These are phyloP conservation scores for Pythium rishiriense DNA, from an alignment of 352 stramenopile genomes.

Conservation along the genomic window DNA sequence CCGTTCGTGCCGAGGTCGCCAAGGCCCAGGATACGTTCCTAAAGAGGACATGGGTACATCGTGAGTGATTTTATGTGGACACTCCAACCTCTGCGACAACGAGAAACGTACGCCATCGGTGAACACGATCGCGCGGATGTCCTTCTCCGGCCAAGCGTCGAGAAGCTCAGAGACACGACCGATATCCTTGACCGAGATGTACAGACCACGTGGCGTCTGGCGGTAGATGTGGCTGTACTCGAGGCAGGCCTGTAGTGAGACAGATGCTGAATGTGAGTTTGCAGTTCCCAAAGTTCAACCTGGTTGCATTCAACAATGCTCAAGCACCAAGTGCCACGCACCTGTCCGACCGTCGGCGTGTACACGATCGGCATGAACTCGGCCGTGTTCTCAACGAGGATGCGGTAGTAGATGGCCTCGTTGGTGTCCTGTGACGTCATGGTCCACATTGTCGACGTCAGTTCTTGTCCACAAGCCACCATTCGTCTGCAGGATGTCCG, in stretches of 20 bases:
- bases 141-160: slow-evolving; percentile 95
- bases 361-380: slow-evolving; percentile 98
- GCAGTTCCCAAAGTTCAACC: neutral
- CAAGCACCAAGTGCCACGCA: slow-evolving; percentile 5
- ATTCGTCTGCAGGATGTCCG: neutral
- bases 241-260: slow-evolving; percentile 50
- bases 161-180: slow-evolving; percentile 88
- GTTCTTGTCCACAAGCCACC: neutral
- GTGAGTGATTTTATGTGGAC: neutral
- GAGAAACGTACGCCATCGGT: slow-evolving; percentile 87
- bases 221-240: slow-evolving; percentile 92
- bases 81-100: no score
- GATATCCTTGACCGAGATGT: slow-evolving; percentile 87
- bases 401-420: slow-evolving; percentile 91
- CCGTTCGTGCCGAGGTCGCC: slow-evolving; percentile 92
- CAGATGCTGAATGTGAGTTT: neutral
- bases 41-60: neutral
- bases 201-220: slow-evolving; percentile 90
- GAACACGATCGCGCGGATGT: slow-evolving; percentile 96
- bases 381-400: slow-evolving; percentile 86
- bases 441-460: slow-evolving; percentile 7
- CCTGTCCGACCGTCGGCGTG: slow-evolving; percentile 95
- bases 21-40: slow-evolving; percentile 93
- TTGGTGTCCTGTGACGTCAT: slow-evolving; percentile 68
- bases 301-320: neutral